Evolutionary conservation across 768 basidiomycete species (phyloP).

Genomic region (Trametes meyenii): DNA sequence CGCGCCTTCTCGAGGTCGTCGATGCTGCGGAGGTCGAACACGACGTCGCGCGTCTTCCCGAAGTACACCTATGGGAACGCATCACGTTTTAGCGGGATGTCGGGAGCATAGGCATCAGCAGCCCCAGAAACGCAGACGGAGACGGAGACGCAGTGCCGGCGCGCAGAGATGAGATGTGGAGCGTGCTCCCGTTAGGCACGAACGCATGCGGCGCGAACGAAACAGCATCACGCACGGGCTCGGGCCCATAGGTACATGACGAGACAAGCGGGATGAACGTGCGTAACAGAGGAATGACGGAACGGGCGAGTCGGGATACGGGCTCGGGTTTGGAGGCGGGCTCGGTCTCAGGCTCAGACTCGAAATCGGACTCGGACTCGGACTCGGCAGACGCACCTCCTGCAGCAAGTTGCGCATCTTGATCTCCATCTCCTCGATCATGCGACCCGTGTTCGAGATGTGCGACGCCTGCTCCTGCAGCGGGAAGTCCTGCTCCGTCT

Average conservation of each 20-base stretch:
- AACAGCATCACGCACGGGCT: too few relatives aligned
- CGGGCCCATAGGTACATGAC: too few relatives aligned
- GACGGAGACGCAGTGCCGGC: neutral
- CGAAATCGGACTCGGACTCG: neutral
- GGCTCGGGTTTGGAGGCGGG: too few relatives aligned
- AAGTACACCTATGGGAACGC: conserved; percentile 72
- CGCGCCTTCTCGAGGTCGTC: conserved; percentile 84
- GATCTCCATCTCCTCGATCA: conserved; percentile 99
- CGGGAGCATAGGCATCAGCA: neutral
- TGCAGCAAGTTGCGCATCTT: conserved; percentile 96
- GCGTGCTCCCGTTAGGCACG: neutral
- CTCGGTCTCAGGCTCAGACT: neutral
- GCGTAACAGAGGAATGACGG: neutral
- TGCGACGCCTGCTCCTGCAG: conserved; percentile 81
- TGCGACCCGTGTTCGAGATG: conserved; percentile 89
- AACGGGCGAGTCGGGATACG: too few relatives aligned
- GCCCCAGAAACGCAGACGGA: neutral
- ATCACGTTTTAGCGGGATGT: conserved; percentile 6
- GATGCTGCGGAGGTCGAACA: conserved; percentile 87
- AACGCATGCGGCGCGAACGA: too few relatives aligned
- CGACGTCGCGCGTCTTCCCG: conserved; percentile 94
- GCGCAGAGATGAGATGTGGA: neutral
- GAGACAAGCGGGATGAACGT: neutral
- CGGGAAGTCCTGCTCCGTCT: conserved; percentile 89
- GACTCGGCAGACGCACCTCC: conserved; percentile 53